These are phyloP conservation scores for Phlyctochytrium planicorne DNA, from an alignment of 192 early-diverging fungal genomes.

Conservation along the genomic window DNA sequence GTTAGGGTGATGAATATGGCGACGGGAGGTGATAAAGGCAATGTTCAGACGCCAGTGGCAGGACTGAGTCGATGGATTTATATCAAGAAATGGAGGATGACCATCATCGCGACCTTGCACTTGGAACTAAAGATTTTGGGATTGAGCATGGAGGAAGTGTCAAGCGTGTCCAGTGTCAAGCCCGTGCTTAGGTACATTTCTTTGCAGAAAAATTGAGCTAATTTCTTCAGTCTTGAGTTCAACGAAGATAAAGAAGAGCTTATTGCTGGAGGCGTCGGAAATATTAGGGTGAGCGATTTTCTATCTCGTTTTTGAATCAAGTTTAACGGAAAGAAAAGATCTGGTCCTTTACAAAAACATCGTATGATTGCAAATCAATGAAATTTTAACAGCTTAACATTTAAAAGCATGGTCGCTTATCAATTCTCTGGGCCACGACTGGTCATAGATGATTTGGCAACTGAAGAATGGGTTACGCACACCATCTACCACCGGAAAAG, in stretches of 20 bases:
- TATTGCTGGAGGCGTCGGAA: constrained; percentile 44
- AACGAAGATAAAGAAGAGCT: constrained; percentile 36
- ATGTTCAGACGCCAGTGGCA: constrained; percentile 21
- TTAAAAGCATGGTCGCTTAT: constrained; percentile 24
- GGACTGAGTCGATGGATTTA: constrained; percentile 46
- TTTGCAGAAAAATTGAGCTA: not conserved
- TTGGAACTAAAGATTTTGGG: constrained; percentile 49
- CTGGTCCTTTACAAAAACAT: constrained; percentile 32
- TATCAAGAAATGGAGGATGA: constrained; percentile 33
- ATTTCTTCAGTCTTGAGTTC: constrained; percentile 39
- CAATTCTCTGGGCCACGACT: constrained; percentile 35
- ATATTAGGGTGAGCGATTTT: constrained; percentile 32
- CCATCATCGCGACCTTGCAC: constrained; percentile 41
- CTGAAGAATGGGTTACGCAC: constrained; percentile 48
- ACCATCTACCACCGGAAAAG: constrained; percentile 21
- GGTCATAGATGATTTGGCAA: constrained; percentile 40
- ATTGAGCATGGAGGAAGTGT: constrained; percentile 37
- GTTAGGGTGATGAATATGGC: constrained; percentile 24
- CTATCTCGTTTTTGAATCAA: constrained; percentile 1
- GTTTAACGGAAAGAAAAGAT: constrained; percentile 23
- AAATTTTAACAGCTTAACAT: constrained; percentile 3
- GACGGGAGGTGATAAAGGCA: constrained; percentile 24
- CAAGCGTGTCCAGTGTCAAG: constrained; percentile 37
- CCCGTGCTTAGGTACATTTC: constrained; percentile 47
- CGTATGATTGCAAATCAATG: not conserved